Conservation (phyloP, 2,329 filamentous ascomycete species). For the Capronia coronata region DNA sequence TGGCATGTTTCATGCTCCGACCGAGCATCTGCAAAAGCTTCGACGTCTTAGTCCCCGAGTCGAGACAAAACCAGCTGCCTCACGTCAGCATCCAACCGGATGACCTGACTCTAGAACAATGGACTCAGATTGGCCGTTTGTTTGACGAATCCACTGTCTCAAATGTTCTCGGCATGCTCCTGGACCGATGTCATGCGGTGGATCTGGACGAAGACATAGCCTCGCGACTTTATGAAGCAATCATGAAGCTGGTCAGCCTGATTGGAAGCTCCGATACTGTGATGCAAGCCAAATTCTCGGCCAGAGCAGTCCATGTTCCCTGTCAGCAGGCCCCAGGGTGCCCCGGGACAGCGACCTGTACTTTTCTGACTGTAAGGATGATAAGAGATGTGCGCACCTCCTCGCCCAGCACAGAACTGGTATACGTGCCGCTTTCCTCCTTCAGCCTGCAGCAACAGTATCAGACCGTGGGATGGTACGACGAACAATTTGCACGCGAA, state of each 20-base stretch:
- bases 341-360: slow-evolving; percentile 37
- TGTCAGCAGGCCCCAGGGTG: slow-evolving; percentile 26
- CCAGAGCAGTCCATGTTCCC: slow-evolving; percentile 35
- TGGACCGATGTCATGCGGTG: slow-evolving; percentile 14
- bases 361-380: slow-evolving; percentile 50
- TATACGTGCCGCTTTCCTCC: slow-evolving; percentile 57
- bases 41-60: slow-evolving; percentile 55
- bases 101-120: slow-evolving; percentile 50
- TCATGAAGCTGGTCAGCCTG: slow-evolving; percentile 34
- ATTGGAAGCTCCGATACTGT: slow-evolving; percentile 41
- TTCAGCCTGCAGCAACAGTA: slow-evolving; percentile 62
- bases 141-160: slow-evolving; percentile 39
- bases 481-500: slow-evolving; percentile 54
- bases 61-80: slow-evolving; percentile 55
- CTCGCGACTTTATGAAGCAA: slow-evolving; percentile 41
- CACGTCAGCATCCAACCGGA: slow-evolving; percentile 50
- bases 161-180: slow-evolving; percentile 35
- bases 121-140: slow-evolving; percentile 42
- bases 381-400: slow-evolving; percentile 57
- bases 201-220: slow-evolving; percentile 37
- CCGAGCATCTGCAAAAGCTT: slow-evolving; percentile 53
- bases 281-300: slow-evolving; percentile 36
- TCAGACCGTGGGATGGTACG: slow-evolving; percentile 49
- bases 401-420: slow-evolving; percentile 47
- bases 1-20: slow-evolving; percentile 40